Evolutionary conservation across 2,329 filamentous ascomycete genomes (phyloP), one percentile per base, ranked within the genome.

Genomic region (Scedosporium apiospermum): DNA sequence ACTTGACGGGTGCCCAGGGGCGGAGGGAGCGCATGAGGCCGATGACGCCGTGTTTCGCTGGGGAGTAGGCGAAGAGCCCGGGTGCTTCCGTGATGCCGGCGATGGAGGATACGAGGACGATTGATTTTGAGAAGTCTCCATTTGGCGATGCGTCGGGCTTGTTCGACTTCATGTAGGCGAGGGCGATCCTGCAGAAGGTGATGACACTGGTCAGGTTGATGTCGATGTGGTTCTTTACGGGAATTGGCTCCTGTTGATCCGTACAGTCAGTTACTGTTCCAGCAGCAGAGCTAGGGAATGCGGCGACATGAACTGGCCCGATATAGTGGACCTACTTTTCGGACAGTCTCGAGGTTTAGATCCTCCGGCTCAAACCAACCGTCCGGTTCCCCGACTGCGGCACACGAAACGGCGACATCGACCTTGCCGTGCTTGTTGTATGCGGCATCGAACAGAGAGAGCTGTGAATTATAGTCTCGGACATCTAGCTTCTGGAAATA

Each of bases 11-110:
- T 1, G 69, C 65, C 63, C 65, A 71, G 1, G 65, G 65, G 42
- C 77, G 72, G 30, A 82, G 68, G 18, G 76, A 74, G 23, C 80
- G 73, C 74, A 81, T 78, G 6, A 81, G 69, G 0, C 80, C 80
- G 30, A 80, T 71, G 0, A 82, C 74, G n/a, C 77, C 79, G 64
- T 82, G 80, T 65, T 82, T 81, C 5, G 75, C 71, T 0, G 78
- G 71, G 3, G 75, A 74, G 65, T 83, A 82, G 26, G 80, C 71
- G 59, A 77, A 76, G 1, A 81, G 68, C 0, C 77, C 78, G 0
- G 80, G 78, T 4, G 76, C 74, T 44, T 80, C 77, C 16, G 77
- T 77, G 65, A 82, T 80, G 2, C 79, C 79, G 0, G 79, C 78
- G 1, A 77, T 73, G 6, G 75, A 80, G 10, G 69, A 67, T 5